Percentiles rank a stretch among this genome's conserved stretches.
Conservation (phyloP, 257 asterid genomes). For the Nemophila menziesii region DNA sequence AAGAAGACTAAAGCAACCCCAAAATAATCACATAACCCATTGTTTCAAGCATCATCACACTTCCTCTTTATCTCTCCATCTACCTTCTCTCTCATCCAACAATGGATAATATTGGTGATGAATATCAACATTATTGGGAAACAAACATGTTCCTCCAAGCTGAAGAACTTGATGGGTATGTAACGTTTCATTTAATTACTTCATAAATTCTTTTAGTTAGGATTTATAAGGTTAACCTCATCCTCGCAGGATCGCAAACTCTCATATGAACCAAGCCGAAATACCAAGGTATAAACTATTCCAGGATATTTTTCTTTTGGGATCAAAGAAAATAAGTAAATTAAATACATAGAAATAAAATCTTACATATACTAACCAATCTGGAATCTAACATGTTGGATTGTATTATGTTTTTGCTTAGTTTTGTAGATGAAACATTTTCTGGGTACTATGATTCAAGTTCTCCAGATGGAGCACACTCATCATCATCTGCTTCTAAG, state of each 20-base stretch:
- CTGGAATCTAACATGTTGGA: not conserved
- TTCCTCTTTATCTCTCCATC: slow-evolving; percentile 1
- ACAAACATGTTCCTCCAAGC: slow-evolving; percentile 42
- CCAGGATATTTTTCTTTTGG: not conserved
- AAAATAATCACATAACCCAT: not conserved
- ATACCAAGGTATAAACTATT: not conserved
- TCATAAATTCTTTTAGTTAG: not conserved
- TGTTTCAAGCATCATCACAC: slow-evolving; percentile 1
- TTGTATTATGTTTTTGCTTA: not conserved
- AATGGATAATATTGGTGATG: slow-evolving; percentile 42
- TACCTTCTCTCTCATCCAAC: not conserved
- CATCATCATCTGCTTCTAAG: slow-evolving; percentile 38
- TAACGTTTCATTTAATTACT: too few relatives aligned
- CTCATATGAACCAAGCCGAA: not conserved
- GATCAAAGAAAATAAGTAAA: too few relatives aligned
- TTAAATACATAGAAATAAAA: too few relatives aligned
- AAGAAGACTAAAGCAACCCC: not conserved
- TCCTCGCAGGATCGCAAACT: too few relatives aligned
- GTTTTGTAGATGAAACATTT: slow-evolving; percentile 43
- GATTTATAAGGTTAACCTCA: too few relatives aligned
- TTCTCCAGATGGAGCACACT: slow-evolving; percentile 49
- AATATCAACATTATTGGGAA: slow-evolving; percentile 40
- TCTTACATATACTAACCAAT: too few relatives aligned
- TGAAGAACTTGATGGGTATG: slow-evolving; percentile 44
- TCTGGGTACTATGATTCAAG: slow-evolving; percentile 59